Percentiles rank a stretch among this genome's conserved stretches.
phyloP scores from a whole-genome alignment of 2,329 filamentous ascomycete species.

The Fusarium nisikadoi region DNA sequence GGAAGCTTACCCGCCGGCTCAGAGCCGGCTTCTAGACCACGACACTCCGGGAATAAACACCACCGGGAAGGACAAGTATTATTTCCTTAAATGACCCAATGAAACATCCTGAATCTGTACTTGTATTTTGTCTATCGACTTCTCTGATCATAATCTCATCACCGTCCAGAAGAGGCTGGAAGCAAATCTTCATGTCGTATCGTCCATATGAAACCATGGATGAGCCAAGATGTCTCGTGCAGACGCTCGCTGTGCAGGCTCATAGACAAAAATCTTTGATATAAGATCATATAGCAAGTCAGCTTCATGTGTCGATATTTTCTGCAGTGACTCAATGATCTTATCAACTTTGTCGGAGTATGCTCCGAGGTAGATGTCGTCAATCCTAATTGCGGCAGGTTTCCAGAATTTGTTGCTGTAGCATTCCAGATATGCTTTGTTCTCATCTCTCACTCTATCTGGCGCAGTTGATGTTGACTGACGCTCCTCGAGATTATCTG shows the following conservation, averaged over 20 bases:
- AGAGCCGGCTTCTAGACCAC: constrained; percentile 11
- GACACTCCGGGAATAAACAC: neutral
- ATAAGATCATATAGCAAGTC: constrained; percentile 22
- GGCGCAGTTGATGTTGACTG: neutral
- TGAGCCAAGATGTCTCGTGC: constrained; percentile 9
- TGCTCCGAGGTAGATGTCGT: neutral
- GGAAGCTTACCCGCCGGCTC: constrained; percentile 17
- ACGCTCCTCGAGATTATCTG: neutral
- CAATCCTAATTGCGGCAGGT: constrained; percentile 9
- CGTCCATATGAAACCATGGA: constrained; percentile 14
- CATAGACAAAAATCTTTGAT: constrained; percentile 18
- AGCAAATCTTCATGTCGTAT: neutral
- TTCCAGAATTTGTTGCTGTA: constrained; percentile 22
- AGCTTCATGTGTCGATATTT: constrained; percentile 7
- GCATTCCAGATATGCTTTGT: constrained; percentile 4
- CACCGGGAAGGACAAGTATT: neutral
- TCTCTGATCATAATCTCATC: neutral
- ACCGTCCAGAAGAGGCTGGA: accelerated
- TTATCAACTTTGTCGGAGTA: constrained; percentile 12
- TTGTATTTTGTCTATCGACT: neutral
- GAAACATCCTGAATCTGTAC: too few relatives aligned
- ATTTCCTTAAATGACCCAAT: neutral
- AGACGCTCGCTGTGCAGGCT: constrained; percentile 4
- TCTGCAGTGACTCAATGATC: constrained; percentile 12
- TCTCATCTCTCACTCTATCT: neutral